Evolutionary conservation across 176 grass and related monocot genomes (phyloP), one percentile per base, ranked within the genome.

Genomic region (Oryza meyeriana): DNA sequence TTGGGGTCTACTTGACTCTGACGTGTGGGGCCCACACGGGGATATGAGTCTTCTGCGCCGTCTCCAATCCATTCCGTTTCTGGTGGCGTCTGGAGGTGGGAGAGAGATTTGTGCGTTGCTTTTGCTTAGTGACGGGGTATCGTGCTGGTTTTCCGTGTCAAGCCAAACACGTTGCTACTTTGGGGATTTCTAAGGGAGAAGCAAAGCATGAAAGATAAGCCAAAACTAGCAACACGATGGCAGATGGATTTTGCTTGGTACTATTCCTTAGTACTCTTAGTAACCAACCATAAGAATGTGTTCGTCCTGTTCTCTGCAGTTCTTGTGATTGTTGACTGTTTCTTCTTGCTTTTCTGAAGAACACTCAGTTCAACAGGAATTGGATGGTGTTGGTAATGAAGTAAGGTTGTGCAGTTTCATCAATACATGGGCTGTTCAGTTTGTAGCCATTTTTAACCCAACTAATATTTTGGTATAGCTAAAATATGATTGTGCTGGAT

Each of bases 51-150:
- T 61, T 69, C 61, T 68, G 45, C 6, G 24, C 41, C 28, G 64
- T 69, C 36, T 28, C 20, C 2, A 1, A 4, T 14, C 36, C 2
- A 27, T 4, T 68, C 66, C 83, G 74, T 75, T 78, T 68, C 66
- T 88, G 74, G 86, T 78, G 66, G 57, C 66, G 79, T 83, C 80
- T 59, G 66, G 68, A 61, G 45, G 27, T 32, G 35, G 66, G 79
- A n/a, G 28, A n/a, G 38, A 26, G 30, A 44, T 25, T 39, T 31
- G 71, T 79, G 74, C 66, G 80, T 73, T 88, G 86, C 80, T 64
- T 83, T 73, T 24, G 80, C 86, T 57, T 63, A 12, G 39, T 47
- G 72, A 27, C 65, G n/a, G 47, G 76, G 18, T 1, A 59, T 41
- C 63, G 16, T 17, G 32, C 10, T 6, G 18, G 34, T 24, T 6